Percentiles rank a stretch among this genome's conserved stretches.
phyloP scores from a whole-genome alignment of 768 basidiomycete genomes.

The Amylocystis lapponica region DNA sequence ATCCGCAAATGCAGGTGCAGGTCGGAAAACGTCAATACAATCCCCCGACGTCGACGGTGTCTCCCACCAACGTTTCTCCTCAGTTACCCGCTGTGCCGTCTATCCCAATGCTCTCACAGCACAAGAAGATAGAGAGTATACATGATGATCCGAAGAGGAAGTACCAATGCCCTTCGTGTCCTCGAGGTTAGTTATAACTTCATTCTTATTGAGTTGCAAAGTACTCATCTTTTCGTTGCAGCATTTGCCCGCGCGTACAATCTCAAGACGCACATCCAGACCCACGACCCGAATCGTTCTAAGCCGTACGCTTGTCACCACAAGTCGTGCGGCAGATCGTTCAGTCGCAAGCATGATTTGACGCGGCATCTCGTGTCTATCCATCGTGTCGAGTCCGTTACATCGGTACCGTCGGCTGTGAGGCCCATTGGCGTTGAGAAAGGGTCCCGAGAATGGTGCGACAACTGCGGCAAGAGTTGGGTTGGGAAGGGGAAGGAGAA shows the following conservation, averaged over 20 bases:
- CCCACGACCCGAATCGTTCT: constrained; percentile 86
- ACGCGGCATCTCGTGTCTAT: constrained; percentile 86
- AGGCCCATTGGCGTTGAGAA: constrained; percentile 66
- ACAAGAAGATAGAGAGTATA: constrained; percentile 32
- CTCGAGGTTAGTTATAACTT: constrained; percentile 46
- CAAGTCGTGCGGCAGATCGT: constrained; percentile 79
- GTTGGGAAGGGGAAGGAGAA: constrained; percentile 39
- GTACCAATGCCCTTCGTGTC: constrained; percentile 71
- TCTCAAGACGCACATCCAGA: constrained; percentile 91
- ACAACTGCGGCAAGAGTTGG: constrained; percentile 66
- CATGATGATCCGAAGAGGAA: constrained; percentile 70
- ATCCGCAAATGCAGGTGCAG: constrained; percentile 23
- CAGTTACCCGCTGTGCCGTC: constrained; percentile 43
- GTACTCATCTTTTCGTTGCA: constrained; percentile 29
- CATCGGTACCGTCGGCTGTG: constrained; percentile 33
- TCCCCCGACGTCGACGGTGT: constrained; percentile 33
- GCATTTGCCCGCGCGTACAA: constrained; percentile 94
- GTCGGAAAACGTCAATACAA: constrained; percentile 14
- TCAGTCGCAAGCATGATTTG: constrained; percentile 91
- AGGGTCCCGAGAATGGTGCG: constrained; percentile 64
- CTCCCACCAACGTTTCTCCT: constrained; percentile 50
- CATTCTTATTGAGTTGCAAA: constrained; percentile 7
- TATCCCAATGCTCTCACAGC: constrained; percentile 27
- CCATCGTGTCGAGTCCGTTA: constrained; percentile 61
- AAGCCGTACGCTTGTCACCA: constrained; percentile 91